Percentiles rank a stretch among this genome's conserved stretches.
Conservation (phyloP, 108 stramenopile genomes). For the Cyclotella distinguenda region DNA sequence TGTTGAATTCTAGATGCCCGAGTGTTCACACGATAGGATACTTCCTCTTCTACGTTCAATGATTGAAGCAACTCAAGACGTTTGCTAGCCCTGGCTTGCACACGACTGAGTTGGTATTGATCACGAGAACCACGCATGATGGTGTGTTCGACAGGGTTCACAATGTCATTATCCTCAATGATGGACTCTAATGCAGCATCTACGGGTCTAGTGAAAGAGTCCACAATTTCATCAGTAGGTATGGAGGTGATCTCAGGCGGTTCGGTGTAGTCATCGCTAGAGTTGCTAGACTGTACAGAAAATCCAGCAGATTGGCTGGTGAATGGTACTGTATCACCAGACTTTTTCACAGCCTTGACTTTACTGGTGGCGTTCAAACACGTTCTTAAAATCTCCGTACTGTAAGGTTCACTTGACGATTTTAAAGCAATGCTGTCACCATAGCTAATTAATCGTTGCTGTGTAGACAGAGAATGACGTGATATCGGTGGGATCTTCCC, state of each 20-base stretch:
- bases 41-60: conserved; percentile 4
- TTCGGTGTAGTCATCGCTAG: conserved; percentile 5
- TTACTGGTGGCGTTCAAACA: too few relatives aligned
- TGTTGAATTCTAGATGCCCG: conserved; percentile 20
- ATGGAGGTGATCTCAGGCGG: conserved; percentile 26
- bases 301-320: background rate
- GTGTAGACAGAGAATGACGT: too few relatives aligned
- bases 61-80: conserved; percentile 10
- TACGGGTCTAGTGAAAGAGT: conserved; percentile 13
- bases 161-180: background rate
- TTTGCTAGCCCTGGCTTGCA: conserved; percentile 24
- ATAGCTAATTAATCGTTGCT: too few relatives aligned
- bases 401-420: too few relatives aligned
- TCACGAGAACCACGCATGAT: conserved; percentile 22
- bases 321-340: conserved; percentile 1
- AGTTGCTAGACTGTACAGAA: conserved; percentile 4
- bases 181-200: background rate
- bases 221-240: conserved; percentile 38
- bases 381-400: too few relatives aligned
- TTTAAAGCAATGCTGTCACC: too few relatives aligned
- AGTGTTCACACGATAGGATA: conserved; percentile 4
- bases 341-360: too few relatives aligned
- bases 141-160: background rate
- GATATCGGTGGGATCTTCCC: too few relatives aligned
- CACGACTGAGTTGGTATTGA: conserved; percentile 19